phyloP scores from a whole-genome alignment of 163 green algal genomes.

The Chloroidium sp. region DNA sequence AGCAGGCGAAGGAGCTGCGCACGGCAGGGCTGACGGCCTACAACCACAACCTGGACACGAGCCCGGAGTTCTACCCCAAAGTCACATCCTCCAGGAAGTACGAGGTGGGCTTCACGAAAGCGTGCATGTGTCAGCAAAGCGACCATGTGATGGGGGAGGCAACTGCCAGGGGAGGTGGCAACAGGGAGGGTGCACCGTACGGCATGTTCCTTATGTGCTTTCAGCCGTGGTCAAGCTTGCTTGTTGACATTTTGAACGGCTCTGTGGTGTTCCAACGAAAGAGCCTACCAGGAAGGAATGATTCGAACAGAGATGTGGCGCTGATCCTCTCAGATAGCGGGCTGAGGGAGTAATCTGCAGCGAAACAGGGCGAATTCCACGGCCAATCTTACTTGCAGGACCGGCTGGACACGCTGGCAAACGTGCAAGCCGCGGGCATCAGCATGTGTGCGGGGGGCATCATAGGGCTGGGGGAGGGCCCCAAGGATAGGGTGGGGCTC shows the following conservation, averaged over 20 bases:
- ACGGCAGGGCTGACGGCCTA: slow-evolving; percentile 95
- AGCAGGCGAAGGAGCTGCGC: slow-evolving; percentile 79
- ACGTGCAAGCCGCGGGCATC: slow-evolving; percentile 89
- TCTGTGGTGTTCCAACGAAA: no score
- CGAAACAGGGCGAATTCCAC: no score
- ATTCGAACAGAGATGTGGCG: no score
- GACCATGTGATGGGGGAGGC: background rate
- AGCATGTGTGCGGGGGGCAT: slow-evolving; percentile 95
- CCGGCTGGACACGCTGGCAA: slow-evolving; percentile 78
- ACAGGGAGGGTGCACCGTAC: no score
- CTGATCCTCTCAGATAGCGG: no score
- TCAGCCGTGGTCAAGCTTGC: no score
- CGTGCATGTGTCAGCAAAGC: background rate
- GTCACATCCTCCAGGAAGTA: slow-evolving; percentile 93
- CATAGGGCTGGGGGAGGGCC: slow-evolving; percentile 89
- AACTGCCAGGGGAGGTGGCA: no score
- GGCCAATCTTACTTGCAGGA: slow-evolving; percentile 40
- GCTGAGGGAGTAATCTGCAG: no score
- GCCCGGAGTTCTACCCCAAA: slow-evolving; percentile 88
- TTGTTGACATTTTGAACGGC: no score
- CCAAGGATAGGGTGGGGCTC: slow-evolving; percentile 75
- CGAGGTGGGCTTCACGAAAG: slow-evolving; percentile 35
- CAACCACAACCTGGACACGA: slow-evolving; percentile 99
- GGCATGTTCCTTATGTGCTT: no score
- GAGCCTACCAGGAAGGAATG: no score